Evolutionary conservation across 495 filamentous ascomycete species (phyloP), one percentile per base, ranked within the genome.

Genomic region (Podospora sp.): DNA sequence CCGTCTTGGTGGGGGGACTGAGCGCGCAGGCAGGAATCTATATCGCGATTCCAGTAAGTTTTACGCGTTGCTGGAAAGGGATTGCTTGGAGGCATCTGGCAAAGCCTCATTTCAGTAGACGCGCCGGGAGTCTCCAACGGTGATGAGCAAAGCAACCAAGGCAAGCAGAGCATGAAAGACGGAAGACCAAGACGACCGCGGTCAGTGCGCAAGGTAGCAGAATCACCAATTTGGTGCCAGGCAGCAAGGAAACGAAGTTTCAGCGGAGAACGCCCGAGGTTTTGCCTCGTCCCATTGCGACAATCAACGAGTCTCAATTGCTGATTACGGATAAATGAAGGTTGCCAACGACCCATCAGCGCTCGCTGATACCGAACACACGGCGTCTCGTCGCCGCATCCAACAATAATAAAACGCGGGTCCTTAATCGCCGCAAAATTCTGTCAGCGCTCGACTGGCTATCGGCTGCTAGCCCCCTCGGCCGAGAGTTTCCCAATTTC

Each of bases 401-500:
- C n/a, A 62, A 62, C 60, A 40, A 50, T 62, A 62, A 62, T 62
- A 62, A 62, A 40, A 49, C 36, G 24, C 60, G 36, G 60, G 60
- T 40, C 33, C 60, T 62, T 46, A 46, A 62, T 24, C 36, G 29
- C 26, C 25, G 57, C 29, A 35, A 35, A 6, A 53, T 6, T 4
- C 35, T 49, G 35, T 51, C 35, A 62, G 60, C 60, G 35, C 20
- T 12, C 2, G 3, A 2, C 52, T 2, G n/a, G 22, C 56, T 12
- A 7, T 26, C 22, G 22, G 26, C 26, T 49, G 26, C 33, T 49
- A 21, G 61, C 40, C 63, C 62, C 64, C 64, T 52, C 22, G 55
- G 36, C 55, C 64, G 56, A 60, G 35, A n/a, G 36, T 46, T 60
- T 53, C 27, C 64, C 64, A 60, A 60, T 66, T 60, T 53, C 53